phyloP scores from a whole-genome alignment of 495 filamentous ascomycete genomes.

The Tuber microsphaerosporum region DNA sequence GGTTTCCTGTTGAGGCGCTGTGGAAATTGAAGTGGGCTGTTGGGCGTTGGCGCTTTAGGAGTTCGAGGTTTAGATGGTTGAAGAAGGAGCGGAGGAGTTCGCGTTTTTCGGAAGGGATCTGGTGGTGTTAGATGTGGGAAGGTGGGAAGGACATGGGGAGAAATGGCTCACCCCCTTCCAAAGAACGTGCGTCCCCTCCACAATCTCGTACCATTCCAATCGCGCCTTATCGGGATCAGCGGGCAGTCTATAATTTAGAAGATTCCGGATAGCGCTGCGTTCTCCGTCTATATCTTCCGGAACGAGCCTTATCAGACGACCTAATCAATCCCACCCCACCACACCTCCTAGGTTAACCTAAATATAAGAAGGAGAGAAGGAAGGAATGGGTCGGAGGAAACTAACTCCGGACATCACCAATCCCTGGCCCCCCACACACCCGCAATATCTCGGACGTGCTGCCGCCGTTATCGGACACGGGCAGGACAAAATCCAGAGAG shows the following conservation, averaged over 20 bases:
- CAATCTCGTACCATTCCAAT: conserved; percentile 78
- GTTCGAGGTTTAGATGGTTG: conserved; percentile 79
- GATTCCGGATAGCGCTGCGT: conserved; percentile 60
- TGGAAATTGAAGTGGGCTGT: conserved; percentile 79
- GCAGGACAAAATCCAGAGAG: conserved; percentile 59
- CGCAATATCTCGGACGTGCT: conserved; percentile 85
- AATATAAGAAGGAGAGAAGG: neutral
- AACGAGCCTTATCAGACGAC: conserved; percentile 83
- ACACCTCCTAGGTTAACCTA: conserved; percentile 14
- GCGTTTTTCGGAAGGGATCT: conserved; percentile 73
- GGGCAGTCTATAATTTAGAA: conserved; percentile 82
- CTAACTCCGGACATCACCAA: conserved; percentile 84
- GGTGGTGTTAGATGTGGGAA: conserved; percentile 8
- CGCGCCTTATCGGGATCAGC: conserved; percentile 50
- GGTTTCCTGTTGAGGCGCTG: conserved; percentile 81
- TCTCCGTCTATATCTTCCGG: conserved; percentile 58
- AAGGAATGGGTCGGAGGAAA: conserved; percentile 26
- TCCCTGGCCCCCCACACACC: conserved; percentile 87
- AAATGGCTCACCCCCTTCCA: conserved; percentile 50
- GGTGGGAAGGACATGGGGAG: neutral
- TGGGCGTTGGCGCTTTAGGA: conserved; percentile 75
- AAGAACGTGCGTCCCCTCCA: conserved; percentile 67
- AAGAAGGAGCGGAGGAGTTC: conserved; percentile 89
- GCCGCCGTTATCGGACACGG: conserved; percentile 92
- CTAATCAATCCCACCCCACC: conserved; percentile 44